Percentiles rank a stretch among this genome's conserved stretches.
Evolutionary conservation across 495 filamentous ascomycete genomes (phyloP).

Genomic region (Aspergillus bridgeri): DNA sequence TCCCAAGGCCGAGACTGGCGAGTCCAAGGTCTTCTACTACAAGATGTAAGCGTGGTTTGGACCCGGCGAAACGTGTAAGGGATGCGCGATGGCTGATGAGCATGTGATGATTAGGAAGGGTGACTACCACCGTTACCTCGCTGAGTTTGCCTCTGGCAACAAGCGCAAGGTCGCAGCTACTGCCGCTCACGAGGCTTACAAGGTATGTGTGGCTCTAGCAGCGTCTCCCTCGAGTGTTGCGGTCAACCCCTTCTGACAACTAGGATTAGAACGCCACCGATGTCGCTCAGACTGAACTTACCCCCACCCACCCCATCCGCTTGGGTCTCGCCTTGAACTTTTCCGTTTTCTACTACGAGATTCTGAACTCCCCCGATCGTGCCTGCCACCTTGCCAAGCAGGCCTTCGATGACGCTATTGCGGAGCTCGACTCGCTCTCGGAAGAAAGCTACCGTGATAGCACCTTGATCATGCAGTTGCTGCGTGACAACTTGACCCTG

Average conservation of each 20-base stretch:
- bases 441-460: constrained; percentile 99
- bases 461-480: constrained; percentile 99
- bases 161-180: constrained; percentile 98
- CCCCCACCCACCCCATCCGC: constrained; percentile 97
- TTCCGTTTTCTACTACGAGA: constrained; percentile 99
- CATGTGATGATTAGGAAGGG: constrained; percentile 74
- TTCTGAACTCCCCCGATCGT: constrained; percentile 97
- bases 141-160: constrained; percentile 97
- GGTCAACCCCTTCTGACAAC: constrained; percentile 10
- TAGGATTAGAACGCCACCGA: constrained; percentile 85
- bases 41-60: constrained; percentile 76
- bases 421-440: constrained; percentile 96
- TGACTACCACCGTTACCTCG: constrained; percentile 99
- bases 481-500: constrained; percentile 98
- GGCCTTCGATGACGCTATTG: constrained; percentile 98
- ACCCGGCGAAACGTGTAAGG: not conserved
- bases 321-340: constrained; percentile 98
- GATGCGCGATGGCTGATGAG: constrained; percentile 10
- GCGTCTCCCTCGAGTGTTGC: not conserved
- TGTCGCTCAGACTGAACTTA: constrained; percentile 94
- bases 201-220: constrained; percentile 53
- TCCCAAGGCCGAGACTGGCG: constrained; percentile 94
- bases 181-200: constrained; percentile 97
- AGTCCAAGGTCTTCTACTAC: constrained; percentile 99
- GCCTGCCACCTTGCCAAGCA: constrained; percentile 99